Evolutionary conservation across 495 filamentous ascomycete genomes (phyloP), one percentile per base, ranked within the genome.

Genomic region (Hypomontagnella monticulosa): DNA sequence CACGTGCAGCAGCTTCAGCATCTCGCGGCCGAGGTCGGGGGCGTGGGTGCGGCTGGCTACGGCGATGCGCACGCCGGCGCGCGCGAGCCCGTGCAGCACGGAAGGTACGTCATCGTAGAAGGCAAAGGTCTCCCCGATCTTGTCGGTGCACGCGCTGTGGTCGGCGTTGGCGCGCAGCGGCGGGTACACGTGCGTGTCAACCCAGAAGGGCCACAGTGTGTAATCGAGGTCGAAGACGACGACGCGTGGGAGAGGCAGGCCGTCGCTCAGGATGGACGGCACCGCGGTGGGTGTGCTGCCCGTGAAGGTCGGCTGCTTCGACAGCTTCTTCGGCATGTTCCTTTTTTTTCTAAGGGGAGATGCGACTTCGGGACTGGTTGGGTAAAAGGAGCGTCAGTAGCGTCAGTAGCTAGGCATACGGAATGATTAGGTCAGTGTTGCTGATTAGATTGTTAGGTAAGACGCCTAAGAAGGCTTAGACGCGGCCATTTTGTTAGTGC

Each of bases 161-260:
- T 80, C 78, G 8, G 88, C 75, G 52, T 81, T 81, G 0, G 73
- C 52, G 63, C 92, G 91, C 49, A 99, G 79, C 0, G 95, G 94
- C 9, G 90, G 84, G 51, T 87, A 88, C 70, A 94, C 88, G 75
- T 97, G 93, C 11, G 93, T 97, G 80, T 97, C 95, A 2, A 93
- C 88, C 93, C 94, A 99, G 81, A 96, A 97, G 3, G 93, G 92
- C 95, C 95, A 97, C 0, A 99, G 83, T 0, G 95, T 99, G 81
- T 97, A 97, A 81, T 99, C 95, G 49, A 97, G 84, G 75, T 99
- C 95, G 78, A 99, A 96, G 57, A 90, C 89, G 62, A 99, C 84
- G 61, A 96, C 78, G 63, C 89, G 91, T 0, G 95, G 95, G 2
- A 99, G 87, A 1, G 92, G 90, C 0, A 86, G 84, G 56, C 87